Evolutionary conservation across 352 stramenopile species (phyloP).

Genomic region (Phytophthora hybrid): DNA sequence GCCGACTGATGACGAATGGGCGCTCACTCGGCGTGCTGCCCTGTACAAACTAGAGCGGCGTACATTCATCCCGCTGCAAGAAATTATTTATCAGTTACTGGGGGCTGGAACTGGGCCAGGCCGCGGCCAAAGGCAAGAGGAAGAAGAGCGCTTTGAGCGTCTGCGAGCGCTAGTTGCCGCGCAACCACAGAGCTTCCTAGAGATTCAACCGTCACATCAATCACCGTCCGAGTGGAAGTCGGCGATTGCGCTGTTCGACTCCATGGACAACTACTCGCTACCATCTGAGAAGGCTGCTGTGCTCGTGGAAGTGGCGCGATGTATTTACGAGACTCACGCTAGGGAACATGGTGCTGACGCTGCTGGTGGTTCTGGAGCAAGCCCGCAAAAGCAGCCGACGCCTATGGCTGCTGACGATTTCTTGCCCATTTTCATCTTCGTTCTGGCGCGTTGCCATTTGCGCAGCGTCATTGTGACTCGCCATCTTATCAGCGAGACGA

Average conservation of each 20-base stretch:
- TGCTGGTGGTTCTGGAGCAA: not conserved
- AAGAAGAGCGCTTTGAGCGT: constrained; percentile 64
- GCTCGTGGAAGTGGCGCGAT: constrained; percentile 73
- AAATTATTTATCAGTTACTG: constrained; percentile 72
- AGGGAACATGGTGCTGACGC: constrained; percentile 48
- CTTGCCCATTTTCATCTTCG: constrained; percentile 84
- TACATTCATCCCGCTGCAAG: constrained; percentile 75
- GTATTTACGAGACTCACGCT: constrained; percentile 74
- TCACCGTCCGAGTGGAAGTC: constrained; percentile 68
- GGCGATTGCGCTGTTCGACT: constrained; percentile 56
- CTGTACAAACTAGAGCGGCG: constrained; percentile 72
- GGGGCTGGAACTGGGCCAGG: constrained; percentile 35
- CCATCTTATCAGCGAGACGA: constrained; percentile 80
- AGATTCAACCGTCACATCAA: constrained; percentile 60
- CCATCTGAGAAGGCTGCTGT: constrained; percentile 73
- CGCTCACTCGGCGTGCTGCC: constrained; percentile 52
- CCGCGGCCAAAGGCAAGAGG: constrained; percentile 33
- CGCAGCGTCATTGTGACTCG: constrained; percentile 67
- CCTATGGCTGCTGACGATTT: constrained; percentile 81
- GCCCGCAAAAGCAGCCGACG: constrained; percentile 23
- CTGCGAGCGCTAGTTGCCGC: constrained; percentile 51
- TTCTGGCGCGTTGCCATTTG: constrained; percentile 60
- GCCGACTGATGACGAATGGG: constrained; percentile 60
- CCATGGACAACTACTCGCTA: constrained; percentile 79
- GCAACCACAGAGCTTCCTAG: constrained; percentile 65